Evolutionary conservation across 2,329 filamentous ascomycete genomes (phyloP).

Genomic region (Xylaria sp.): DNA sequence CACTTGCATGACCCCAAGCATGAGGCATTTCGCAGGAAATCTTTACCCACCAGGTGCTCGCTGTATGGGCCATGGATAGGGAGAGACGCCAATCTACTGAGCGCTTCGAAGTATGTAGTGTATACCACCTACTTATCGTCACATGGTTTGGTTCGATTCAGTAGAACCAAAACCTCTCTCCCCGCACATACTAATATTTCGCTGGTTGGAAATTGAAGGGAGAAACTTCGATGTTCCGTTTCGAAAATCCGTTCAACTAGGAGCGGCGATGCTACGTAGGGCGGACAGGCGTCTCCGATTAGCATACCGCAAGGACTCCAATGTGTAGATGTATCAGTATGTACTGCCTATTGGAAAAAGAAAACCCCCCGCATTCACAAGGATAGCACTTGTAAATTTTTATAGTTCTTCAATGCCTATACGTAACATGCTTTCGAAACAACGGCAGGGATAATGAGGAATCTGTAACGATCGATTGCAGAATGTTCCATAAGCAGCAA

Average conservation of each 20-base stretch:
- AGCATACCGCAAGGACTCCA: background rate
- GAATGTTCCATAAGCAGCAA: slow-evolving; percentile 4
- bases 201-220: background rate
- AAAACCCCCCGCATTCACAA: slow-evolving; percentile 4
- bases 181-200: background rate
- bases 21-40: slow-evolving; percentile 14
- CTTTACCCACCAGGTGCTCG: background rate
- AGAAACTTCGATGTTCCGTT: slow-evolving; percentile 2
- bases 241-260: slow-evolving; percentile 18
- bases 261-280: slow-evolving; percentile 14
- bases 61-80: slow-evolving; percentile 8
- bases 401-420: slow-evolving; percentile 7
- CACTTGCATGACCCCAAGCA: slow-evolving; percentile 24
- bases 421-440: slow-evolving; percentile 3
- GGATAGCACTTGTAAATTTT: slow-evolving; percentile 9
- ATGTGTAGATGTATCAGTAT: slow-evolving; percentile 1
- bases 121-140: background rate
- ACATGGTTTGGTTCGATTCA: background rate
- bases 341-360: slow-evolving; percentile 13
- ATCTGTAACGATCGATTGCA: slow-evolving; percentile 11
- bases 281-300: slow-evolving; percentile 20
- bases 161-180: slow-evolving; percentile 1
- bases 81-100: slow-evolving; percentile 12
- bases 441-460: background rate
- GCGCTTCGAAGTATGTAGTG: slow-evolving; percentile 1